Conservation (phyloP, 306 rosid genomes). For the Prinsepia uniflora region DNA sequence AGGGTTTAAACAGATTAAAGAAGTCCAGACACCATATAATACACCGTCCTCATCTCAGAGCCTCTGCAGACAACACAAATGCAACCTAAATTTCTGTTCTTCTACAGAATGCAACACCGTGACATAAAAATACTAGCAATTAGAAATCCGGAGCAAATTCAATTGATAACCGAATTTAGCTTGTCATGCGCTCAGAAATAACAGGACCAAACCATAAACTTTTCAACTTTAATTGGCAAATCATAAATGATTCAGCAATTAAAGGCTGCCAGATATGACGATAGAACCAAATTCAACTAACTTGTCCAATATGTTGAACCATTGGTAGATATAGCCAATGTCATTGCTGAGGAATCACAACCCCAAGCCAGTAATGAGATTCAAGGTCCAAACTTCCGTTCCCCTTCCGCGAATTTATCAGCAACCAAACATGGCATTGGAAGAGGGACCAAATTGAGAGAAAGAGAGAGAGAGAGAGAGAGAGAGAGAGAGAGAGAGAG, state of each 20-base stretch:
- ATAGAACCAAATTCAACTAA: neutral
- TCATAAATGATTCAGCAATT: neutral
- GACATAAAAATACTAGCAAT: neutral
- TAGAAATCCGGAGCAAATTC: neutral
- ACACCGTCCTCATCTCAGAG: neutral
- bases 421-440: conserved; percentile 1
- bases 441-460: neutral
- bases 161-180: neutral
- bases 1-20: neutral
- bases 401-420: neutral
- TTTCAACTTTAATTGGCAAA: neutral
- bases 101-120: neutral
- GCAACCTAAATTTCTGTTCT: neutral
- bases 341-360: neutral
- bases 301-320: neutral
- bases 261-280: neutral
- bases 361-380: neutral
- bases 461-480: conserved; percentile 13
- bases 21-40: neutral
- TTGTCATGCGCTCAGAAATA: neutral
- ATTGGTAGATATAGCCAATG: neutral
- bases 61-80: neutral
- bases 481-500: conserved; percentile 3
- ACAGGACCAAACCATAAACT: neutral
- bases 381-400: neutral